Percentiles rank a stretch among this genome's conserved stretches.
Evolutionary conservation across 768 basidiomycete species (phyloP).

Genomic region (Austroboletus eburneus): DNA sequence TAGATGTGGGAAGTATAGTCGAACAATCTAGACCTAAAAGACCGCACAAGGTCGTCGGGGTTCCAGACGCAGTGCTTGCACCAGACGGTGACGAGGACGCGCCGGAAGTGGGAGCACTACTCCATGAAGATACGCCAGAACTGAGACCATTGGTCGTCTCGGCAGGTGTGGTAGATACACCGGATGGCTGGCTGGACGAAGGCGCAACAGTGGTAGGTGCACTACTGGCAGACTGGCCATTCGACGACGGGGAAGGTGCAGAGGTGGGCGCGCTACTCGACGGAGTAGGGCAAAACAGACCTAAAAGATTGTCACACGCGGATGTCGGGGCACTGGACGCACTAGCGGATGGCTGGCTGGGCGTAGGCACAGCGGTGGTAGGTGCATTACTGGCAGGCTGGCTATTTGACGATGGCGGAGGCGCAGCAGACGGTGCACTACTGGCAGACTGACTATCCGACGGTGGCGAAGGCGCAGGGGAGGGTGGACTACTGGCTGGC

Average conservation of each 20-base stretch:
- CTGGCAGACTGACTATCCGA: not conserved
- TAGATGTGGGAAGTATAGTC: no score
- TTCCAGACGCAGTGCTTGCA: no score
- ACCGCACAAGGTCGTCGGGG: no score
- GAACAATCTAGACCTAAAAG: no score
- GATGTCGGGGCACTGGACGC: not conserved
- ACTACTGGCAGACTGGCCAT: not conserved
- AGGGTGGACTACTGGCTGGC: not conserved
- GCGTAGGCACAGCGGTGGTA: not conserved
- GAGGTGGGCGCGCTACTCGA: not conserved
- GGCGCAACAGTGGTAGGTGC: not conserved
- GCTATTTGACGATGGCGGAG: not conserved
- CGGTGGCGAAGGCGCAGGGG: not conserved
- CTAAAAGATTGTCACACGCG: constrained; percentile 7
- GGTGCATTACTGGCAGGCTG: not conserved
- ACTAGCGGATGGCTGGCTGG: not conserved
- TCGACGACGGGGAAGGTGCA: not conserved
- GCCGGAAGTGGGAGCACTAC: no score
- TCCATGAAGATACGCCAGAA: no score
- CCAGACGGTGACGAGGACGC: no score
- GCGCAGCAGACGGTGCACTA: not conserved
- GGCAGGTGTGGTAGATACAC: not conserved
- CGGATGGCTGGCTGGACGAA: not conserved
- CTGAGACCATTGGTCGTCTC: no score
- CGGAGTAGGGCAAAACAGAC: constrained; percentile 3